Evolutionary conservation across 768 basidiomycete genomes (phyloP).

Genomic region (Austroboletus festivus): DNA sequence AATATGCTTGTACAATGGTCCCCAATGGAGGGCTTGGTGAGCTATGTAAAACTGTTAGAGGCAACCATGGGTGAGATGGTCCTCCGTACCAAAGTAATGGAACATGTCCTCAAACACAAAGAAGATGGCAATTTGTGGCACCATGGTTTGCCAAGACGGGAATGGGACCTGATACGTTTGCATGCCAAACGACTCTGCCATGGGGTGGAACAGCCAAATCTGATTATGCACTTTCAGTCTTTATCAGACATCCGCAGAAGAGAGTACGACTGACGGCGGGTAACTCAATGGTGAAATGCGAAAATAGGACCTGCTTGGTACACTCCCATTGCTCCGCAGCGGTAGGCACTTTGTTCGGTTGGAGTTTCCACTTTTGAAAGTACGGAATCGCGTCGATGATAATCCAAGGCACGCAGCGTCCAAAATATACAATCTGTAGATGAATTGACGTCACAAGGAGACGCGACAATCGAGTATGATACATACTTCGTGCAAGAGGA

Average conservation of each 20-base stretch:
- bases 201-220: constrained; percentile 91
- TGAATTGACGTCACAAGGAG: background rate
- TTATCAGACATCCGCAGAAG: background rate
- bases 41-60: constrained; percentile 42
- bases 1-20: constrained; percentile 83
- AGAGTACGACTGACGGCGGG: constrained; percentile 60
- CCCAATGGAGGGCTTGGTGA: constrained; percentile 86
- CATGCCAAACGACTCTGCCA: constrained; percentile 88
- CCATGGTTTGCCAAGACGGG: constrained; percentile 65
- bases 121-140: constrained; percentile 79
- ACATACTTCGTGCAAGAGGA: constrained; percentile 89
- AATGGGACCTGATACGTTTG: constrained; percentile 91
- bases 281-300: constrained; percentile 93
- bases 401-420: constrained; percentile 91
- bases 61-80: background rate
- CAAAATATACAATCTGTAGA: constrained; percentile 88
- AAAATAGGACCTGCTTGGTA: constrained; percentile 89
- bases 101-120: constrained; percentile 96
- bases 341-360: constrained; percentile 81
- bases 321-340: constrained; percentile 89
- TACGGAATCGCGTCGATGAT: constrained; percentile 93
- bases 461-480: background rate
- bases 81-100: constrained; percentile 74
- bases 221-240: constrained; percentile 27
- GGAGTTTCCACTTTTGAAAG: constrained; percentile 92